Percentiles rank a stretch among this genome's conserved stretches.
These are phyloP conservation scores for Pyrenophora teres DNA, from an alignment of 2,329 filamentous ascomycete genomes.

Conservation along the genomic window DNA sequence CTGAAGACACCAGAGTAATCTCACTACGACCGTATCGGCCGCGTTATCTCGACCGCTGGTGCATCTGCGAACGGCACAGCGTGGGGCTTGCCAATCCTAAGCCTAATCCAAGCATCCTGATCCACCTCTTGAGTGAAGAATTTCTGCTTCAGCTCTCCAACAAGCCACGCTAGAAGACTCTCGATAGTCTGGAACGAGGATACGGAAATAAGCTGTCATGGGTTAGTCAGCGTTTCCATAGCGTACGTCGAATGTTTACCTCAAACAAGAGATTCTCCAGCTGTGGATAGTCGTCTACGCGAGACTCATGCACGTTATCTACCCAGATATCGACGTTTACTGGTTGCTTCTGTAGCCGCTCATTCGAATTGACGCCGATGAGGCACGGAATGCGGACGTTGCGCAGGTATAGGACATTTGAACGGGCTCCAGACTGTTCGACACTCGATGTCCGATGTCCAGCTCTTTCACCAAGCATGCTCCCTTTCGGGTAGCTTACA, in stretches of 20 bases:
- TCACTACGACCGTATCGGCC: constrained; percentile 22
- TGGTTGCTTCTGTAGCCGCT: constrained; percentile 68
- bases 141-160: constrained; percentile 51
- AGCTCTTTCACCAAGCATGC: constrained; percentile 66
- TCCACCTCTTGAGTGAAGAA: constrained; percentile 39
- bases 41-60: constrained; percentile 66
- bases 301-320: constrained; percentile 54
- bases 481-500: constrained; percentile 69
- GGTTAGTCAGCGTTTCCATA: constrained; percentile 18
- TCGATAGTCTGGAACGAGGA: constrained; percentile 56
- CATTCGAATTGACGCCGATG: constrained; percentile 74
- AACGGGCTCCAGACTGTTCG: constrained; percentile 22
- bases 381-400: constrained; percentile 68
- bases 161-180: constrained; percentile 45
- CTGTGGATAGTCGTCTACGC: constrained; percentile 58
- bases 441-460: constrained; percentile 51
- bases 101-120: constrained; percentile 59
- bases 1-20: not conserved
- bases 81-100: constrained; percentile 72
- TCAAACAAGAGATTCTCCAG: constrained; percentile 66
- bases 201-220: constrained; percentile 46
- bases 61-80: constrained; percentile 75
- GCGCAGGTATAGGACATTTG: constrained; percentile 56
- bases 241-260: constrained; percentile 50
- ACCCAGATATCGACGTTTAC: constrained; percentile 67